Conservation (phyloP, 2,329 filamentous ascomycete species). For the Cytospora mali region DNA sequence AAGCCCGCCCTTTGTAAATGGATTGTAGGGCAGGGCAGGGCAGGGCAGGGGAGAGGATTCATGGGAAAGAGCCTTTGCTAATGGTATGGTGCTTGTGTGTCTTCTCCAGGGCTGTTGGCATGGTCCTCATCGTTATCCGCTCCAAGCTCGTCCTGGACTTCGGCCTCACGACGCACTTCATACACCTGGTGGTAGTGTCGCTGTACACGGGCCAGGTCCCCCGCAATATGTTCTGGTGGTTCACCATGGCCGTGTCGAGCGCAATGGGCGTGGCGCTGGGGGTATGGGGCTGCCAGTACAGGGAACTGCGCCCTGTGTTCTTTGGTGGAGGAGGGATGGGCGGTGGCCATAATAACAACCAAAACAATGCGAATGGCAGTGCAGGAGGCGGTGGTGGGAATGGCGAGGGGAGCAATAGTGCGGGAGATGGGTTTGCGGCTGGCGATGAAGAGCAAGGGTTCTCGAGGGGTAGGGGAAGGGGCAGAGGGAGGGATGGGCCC, state of each 20-base stretch:
- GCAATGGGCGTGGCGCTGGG: conserved; percentile 61
- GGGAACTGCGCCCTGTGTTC: conserved; percentile 84
- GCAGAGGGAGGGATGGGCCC: conserved; percentile 55
- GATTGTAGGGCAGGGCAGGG: too few species aligned
- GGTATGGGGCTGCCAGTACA: conserved; percentile 88
- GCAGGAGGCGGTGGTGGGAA: conserved; percentile 30
- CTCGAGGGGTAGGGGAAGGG: conserved; percentile 52
- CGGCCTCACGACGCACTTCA: conserved; percentile 69
- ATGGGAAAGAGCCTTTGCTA: too few species aligned
- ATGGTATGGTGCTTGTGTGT: neutral
- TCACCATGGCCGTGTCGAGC: conserved; percentile 52
- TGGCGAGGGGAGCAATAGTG: conserved; percentile 27
- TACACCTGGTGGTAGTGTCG: conserved; percentile 51
- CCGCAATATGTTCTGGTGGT: conserved; percentile 85
- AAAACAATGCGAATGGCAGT: conserved; percentile 29
- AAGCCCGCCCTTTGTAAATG: too few species aligned
- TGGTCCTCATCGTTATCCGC: conserved; percentile 81
- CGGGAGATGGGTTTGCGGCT: conserved; percentile 30
- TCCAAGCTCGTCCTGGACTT: conserved; percentile 97
- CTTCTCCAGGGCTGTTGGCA: conserved; percentile 70
- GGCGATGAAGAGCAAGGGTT: conserved; percentile 55
- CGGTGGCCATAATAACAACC: conserved; percentile 27
- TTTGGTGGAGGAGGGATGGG: conserved; percentile 63
- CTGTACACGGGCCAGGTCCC: conserved; percentile 80
- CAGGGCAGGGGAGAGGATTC: too few species aligned